Percentiles rank a stretch among this genome's conserved stretches.
These are phyloP conservation scores for Podaxis carcinomalis DNA, from an alignment of 768 basidiomycete species.

Conservation along the genomic window DNA sequence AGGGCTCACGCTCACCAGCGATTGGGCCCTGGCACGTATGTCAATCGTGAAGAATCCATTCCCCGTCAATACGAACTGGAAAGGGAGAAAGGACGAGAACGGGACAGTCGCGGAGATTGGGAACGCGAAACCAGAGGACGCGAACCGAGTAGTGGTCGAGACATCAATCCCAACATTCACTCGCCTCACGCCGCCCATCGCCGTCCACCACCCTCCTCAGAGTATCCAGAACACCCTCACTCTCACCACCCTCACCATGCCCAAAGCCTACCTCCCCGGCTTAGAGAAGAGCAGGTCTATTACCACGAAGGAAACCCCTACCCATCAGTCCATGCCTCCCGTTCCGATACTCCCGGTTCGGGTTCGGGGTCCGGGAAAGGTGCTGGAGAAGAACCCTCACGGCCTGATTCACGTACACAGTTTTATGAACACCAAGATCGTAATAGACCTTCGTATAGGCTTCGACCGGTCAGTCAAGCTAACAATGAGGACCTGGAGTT, in stretches of 20 bases:
- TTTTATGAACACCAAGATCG: slow-evolving; percentile 40
- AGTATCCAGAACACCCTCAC: slow-evolving; percentile 27
- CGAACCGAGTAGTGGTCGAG: slow-evolving; percentile 18
- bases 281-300: slow-evolving; percentile 35
- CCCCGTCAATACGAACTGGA: slow-evolving; percentile 42
- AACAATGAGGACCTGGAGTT: slow-evolving; percentile 44
- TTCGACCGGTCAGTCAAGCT: slow-evolving; percentile 43
- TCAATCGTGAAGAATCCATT: slow-evolving; percentile 49
- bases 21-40: slow-evolving; percentile 55
- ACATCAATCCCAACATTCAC: slow-evolving; percentile 24
- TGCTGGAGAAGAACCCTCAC: slow-evolving; percentile 40
- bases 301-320: slow-evolving; percentile 28
- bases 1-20: slow-evolving; percentile 65
- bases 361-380: slow-evolving; percentile 46
- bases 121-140: slow-evolving; percentile 19
- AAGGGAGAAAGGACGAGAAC: slow-evolving; percentile 33
- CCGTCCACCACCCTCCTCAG: slow-evolving; percentile 18
- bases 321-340: slow-evolving; percentile 37
- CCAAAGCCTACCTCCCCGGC: slow-evolving; percentile 15
- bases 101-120: slow-evolving; percentile 26
- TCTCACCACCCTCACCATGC: not conserved
- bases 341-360: slow-evolving; percentile 57
- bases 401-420: slow-evolving; percentile 48
- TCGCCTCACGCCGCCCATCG: slow-evolving; percentile 40
- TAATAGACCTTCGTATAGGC: slow-evolving; percentile 40